These are phyloP conservation scores for Neurospora hispaniola DNA, from an alignment of 495 filamentous ascomycete genomes.

Conservation along the genomic window DNA sequence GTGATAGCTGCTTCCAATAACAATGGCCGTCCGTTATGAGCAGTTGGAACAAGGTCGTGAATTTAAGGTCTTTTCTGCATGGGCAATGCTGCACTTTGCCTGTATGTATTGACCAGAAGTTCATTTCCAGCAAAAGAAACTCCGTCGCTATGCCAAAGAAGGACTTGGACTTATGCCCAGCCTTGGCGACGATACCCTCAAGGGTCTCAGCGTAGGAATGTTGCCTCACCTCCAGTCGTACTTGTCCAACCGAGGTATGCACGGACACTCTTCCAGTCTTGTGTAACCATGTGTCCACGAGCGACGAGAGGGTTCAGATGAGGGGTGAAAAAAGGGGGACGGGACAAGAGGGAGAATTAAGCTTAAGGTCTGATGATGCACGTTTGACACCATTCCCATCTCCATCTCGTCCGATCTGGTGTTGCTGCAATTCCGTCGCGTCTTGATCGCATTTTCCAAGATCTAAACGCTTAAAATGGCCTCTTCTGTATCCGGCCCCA, in stretches of 20 bases:
- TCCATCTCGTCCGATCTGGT: not conserved
- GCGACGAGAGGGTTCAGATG: not conserved
- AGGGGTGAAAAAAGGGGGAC: not conserved
- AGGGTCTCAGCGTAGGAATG: not conserved
- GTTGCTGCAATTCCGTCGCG: not conserved
- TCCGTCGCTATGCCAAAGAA: not conserved
- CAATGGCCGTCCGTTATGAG: not conserved
- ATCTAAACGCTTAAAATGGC: not conserved
- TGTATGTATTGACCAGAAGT: not conserved
- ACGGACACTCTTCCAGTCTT: not conserved
- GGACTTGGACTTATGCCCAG: not conserved
- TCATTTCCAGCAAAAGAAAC: not conserved
- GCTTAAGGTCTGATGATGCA: not conserved
- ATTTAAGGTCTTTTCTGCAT: not conserved
- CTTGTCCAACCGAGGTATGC: not conserved
- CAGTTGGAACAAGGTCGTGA: not conserved
- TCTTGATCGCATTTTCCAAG: not conserved
- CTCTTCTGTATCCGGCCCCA: conserved; percentile 11
- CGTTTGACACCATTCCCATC: not conserved
- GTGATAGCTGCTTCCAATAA: not conserved
- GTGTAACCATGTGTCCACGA: not conserved
- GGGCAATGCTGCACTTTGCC: not conserved
- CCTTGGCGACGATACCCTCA: not conserved
- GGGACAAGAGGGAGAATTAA: not conserved
- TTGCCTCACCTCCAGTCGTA: not conserved